These are phyloP conservation scores for Ambrosia artemisiifolia DNA, from an alignment of 129 eudicot species.

Conservation along the genomic window DNA sequence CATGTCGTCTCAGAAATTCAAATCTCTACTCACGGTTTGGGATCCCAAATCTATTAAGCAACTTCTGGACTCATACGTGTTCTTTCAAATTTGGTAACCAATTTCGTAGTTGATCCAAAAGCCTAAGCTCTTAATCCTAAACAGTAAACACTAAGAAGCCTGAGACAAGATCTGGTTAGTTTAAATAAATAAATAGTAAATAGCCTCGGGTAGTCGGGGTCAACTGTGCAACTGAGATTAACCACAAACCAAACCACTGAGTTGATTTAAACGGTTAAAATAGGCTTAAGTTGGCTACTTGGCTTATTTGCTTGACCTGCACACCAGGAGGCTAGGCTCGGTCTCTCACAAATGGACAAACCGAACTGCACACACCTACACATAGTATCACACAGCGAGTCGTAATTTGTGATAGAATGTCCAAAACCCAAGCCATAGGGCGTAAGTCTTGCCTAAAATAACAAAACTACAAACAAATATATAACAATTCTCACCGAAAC, in stretches of 20 bases:
- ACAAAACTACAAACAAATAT: slow-evolving; percentile 30
- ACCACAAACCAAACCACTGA: neutral
- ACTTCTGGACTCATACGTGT: too few species aligned
- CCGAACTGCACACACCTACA: neutral
- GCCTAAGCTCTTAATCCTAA: too few species aligned
- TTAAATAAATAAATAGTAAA: neutral
- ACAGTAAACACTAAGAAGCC: too few species aligned
- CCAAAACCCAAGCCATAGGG: slow-evolving; percentile 1
- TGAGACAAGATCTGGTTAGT: neutral
- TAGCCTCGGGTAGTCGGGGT: slow-evolving; percentile 1
- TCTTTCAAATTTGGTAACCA: too few species aligned
- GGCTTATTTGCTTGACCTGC: neutral
- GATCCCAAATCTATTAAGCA: too few species aligned
- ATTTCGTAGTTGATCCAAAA: too few species aligned
- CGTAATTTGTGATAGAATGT: neutral
- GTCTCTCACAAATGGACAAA: neutral
- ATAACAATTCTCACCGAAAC: slow-evolving; percentile 36
- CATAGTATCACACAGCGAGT: neutral
- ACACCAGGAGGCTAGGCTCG: neutral
- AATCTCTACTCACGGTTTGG: too few species aligned
- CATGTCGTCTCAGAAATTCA: too few species aligned
- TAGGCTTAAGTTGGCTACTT: neutral
- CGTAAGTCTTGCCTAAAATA: slow-evolving; percentile 14
- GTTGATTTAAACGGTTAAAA: neutral
- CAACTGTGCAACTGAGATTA: neutral